phyloP scores from a whole-genome alignment of 768 basidiomycete species.

The Suillus clintonianus region DNA sequence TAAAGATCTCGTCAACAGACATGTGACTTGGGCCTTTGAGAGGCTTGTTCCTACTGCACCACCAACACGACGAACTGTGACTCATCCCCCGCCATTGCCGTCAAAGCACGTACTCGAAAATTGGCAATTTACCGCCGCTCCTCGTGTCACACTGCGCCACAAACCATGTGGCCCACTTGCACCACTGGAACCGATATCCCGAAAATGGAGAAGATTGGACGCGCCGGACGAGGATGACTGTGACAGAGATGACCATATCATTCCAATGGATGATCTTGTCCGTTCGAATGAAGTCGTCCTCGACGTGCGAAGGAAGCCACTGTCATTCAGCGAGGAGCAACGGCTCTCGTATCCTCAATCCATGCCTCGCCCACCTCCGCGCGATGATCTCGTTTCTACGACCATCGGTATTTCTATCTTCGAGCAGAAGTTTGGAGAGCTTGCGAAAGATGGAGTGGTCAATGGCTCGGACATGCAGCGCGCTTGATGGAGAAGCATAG shows the following conservation, averaged over 20 bases:
- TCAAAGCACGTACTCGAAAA: background rate
- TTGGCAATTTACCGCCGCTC: background rate
- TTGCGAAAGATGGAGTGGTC: constrained; percentile 20
- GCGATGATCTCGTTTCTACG: constrained; percentile 13
- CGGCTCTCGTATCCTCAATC: constrained; percentile 27
- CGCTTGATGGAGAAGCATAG: background rate
- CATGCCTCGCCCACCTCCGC: constrained; percentile 15
- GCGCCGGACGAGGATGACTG: constrained; percentile 22
- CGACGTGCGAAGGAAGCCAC: constrained; percentile 13
- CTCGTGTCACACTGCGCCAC: background rate
- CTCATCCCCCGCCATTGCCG: constrained; percentile 17
- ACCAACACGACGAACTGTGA: constrained; percentile 9
- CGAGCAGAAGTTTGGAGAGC: constrained; percentile 21
- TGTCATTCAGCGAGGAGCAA: background rate
- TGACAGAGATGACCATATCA: constrained; percentile 9
- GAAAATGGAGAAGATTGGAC: constrained; percentile 34
- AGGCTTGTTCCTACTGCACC: constrained; percentile 18
- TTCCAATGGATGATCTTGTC: constrained; percentile 26
- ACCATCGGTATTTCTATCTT: constrained; percentile 24
- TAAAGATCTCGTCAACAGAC: constrained; percentile 16
- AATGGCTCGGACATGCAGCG: background rate
- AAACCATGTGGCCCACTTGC: background rate
- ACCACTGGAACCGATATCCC: constrained; percentile 18
- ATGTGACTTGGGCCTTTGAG: constrained; percentile 15
- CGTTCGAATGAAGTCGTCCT: constrained; percentile 4